Conservation (phyloP, 1,139 yeast species). For the Pneumocystis murina region DNA sequence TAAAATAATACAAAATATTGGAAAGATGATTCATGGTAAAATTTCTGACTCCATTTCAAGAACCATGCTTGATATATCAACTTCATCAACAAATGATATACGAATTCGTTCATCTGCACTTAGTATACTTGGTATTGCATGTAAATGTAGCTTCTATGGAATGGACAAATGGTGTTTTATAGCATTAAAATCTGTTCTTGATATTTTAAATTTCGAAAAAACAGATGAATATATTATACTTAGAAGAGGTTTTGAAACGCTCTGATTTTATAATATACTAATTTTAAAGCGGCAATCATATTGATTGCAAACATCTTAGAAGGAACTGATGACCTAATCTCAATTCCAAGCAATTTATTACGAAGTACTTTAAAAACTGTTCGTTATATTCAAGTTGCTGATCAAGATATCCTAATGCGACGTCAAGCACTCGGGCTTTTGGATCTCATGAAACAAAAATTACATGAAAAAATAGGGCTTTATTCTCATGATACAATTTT, state of each 20-base stretch:
- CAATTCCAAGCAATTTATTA: constrained; percentile 14
- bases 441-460: constrained; percentile 13
- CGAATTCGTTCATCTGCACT: constrained; percentile 70
- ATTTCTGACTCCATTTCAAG: constrained; percentile 25
- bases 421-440: constrained; percentile 15
- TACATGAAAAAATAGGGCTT: constrained; percentile 9
- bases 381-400: constrained; percentile 13
- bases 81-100: constrained; percentile 35
- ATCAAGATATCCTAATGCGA: constrained; percentile 14
- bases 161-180: constrained; percentile 35
- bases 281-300: constrained; percentile 43
- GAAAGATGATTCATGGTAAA: constrained; percentile 34
- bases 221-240: constrained; percentile 36
- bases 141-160: constrained; percentile 46
- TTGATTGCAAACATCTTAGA: constrained; percentile 47
- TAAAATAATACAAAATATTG: constrained; percentile 39
- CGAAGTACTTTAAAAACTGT: constrained; percentile 11
- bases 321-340: constrained; percentile 20
- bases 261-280: not conserved
- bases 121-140: constrained; percentile 59
- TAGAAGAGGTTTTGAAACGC: constrained; percentile 31
- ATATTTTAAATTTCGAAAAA: constrained; percentile 49
- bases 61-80: constrained; percentile 29
- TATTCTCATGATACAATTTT: not conserved
- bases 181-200: constrained; percentile 60